Evolutionary conservation across 208 protist genomes (phyloP).

Genomic region (Tritrichomonas foetus): DNA sequence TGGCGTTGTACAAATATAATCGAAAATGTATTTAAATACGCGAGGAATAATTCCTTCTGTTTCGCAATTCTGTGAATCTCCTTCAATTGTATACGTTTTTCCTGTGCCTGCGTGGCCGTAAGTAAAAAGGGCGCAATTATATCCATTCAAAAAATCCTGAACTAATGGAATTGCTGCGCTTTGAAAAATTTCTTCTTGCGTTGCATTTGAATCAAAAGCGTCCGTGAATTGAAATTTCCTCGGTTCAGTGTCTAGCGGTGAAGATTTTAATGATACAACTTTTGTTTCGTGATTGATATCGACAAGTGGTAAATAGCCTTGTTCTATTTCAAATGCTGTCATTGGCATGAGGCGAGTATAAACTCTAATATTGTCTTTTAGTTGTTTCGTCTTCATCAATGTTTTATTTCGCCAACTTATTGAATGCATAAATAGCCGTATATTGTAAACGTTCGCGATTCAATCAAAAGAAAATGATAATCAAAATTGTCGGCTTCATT

Average conservation of each 20-base stretch:
- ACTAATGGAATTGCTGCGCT: constrained; percentile 43
- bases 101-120: constrained; percentile 54
- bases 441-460: too few species aligned
- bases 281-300: background rate
- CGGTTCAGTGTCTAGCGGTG: too few species aligned
- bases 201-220: constrained; percentile 42
- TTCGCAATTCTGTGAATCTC: constrained; percentile 39
- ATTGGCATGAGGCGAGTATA: background rate
- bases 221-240: constrained; percentile 42
- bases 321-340: background rate
- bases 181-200: constrained; percentile 53
- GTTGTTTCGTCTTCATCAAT: too few species aligned
- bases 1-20: background rate
- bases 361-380: background rate
- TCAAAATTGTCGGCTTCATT: too few species aligned
- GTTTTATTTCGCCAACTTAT: too few species aligned
- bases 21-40: constrained; percentile 38
- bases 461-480: too few species aligned
- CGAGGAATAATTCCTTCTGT: constrained; percentile 51
- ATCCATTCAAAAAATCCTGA: constrained; percentile 46
- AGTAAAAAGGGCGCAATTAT: constrained; percentile 49
- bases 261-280: background rate
- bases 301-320: background rate
- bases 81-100: constrained; percentile 55
- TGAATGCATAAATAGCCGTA: too few species aligned